Evolutionary conservation across 805 yeast species (phyloP).

Genomic region (Jamesozyma gamospora): DNA sequence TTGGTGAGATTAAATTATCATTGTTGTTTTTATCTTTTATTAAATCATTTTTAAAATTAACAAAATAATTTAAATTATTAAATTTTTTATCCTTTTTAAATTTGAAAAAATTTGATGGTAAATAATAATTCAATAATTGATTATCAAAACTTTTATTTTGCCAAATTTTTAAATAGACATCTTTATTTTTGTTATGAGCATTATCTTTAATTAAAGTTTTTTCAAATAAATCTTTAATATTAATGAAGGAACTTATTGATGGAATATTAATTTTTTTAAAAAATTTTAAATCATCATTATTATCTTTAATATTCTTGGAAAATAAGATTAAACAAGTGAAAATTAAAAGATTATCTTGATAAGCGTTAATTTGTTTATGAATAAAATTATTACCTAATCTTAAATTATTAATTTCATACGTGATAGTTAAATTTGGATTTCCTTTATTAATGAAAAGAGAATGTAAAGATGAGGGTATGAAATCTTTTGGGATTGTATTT

Average conservation of each 20-base stretch:
- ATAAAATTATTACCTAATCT: constrained; percentile 44
- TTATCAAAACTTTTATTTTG: constrained; percentile 18
- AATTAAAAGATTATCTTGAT: constrained; percentile 42
- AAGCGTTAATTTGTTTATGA: constrained; percentile 44
- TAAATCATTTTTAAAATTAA: constrained; percentile 13
- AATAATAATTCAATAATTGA: constrained; percentile 29
- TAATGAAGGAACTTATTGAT: constrained; percentile 15
- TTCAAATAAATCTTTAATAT: constrained; percentile 9
- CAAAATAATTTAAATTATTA: constrained; percentile 20
- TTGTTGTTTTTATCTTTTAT: background rate
- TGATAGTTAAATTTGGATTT: constrained; percentile 34
- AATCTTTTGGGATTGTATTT: constrained; percentile 36
- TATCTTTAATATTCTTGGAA: constrained; percentile 14
- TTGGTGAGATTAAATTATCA: constrained; percentile 9
- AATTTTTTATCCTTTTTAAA: constrained; percentile 5
- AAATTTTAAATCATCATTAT: constrained; percentile 9
- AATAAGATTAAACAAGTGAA: constrained; percentile 45
- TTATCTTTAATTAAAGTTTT: no score
- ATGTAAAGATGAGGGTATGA: constrained; percentile 52
- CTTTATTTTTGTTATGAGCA: no score
- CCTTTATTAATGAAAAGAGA: constrained; percentile 54
- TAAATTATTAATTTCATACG: constrained; percentile 43
- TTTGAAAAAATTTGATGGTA: constrained; percentile 30
- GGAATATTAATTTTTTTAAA: constrained; percentile 14
- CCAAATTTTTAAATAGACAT: no score